A percentile compares a stretch with the other conserved stretches of the same genome.
These are phyloP conservation scores for Yamadazyma oceani DNA, from an alignment of 1,139 yeast genomes.

Conservation along the genomic window DNA sequence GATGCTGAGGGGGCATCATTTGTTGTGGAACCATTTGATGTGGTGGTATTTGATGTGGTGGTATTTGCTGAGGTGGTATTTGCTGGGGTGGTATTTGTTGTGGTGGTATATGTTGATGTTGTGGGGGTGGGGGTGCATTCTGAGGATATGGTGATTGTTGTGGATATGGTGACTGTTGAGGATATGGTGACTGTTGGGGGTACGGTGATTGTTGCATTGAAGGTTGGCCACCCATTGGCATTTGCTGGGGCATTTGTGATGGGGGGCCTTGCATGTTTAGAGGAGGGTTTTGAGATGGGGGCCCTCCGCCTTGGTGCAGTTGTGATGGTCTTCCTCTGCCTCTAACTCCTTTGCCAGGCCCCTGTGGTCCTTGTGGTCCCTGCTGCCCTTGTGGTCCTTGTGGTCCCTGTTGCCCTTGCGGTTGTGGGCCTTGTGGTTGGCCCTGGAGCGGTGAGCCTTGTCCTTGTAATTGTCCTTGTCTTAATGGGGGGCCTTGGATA, in stretches of 20 bases:
- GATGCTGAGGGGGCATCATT: conserved; percentile 6
- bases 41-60: conserved; percentile 4
- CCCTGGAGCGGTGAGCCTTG: conserved; percentile 14
- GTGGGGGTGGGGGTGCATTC: conserved; percentile 3
- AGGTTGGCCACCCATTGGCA: conserved; percentile 3
- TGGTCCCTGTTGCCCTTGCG: conserved; percentile 7
- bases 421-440: conserved; percentile 16
- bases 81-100: conserved; percentile 3
- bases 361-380: conserved; percentile 7
- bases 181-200: conserved; percentile 2
- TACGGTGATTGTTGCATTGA: conserved; percentile 2
- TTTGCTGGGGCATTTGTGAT: conserved; percentile 6
- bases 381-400: conserved; percentile 9
- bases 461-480: conserved; percentile 20
- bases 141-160: conserved; percentile 2
- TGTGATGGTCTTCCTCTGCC: conserved; percentile 1
- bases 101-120: conserved; percentile 3
- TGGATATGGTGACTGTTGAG: neutral
- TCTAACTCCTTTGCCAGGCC: neutral
- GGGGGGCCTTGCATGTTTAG: conserved; percentile 8
- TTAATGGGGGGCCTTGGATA: conserved; percentile 15
- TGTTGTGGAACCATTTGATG: conserved; percentile 5
- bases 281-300: conserved; percentile 9
- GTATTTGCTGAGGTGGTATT: conserved; percentile 3
- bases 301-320: conserved; percentile 5